phyloP scores from a whole-genome alignment of 345 rosid species.

The Citrus reticulata region DNA sequence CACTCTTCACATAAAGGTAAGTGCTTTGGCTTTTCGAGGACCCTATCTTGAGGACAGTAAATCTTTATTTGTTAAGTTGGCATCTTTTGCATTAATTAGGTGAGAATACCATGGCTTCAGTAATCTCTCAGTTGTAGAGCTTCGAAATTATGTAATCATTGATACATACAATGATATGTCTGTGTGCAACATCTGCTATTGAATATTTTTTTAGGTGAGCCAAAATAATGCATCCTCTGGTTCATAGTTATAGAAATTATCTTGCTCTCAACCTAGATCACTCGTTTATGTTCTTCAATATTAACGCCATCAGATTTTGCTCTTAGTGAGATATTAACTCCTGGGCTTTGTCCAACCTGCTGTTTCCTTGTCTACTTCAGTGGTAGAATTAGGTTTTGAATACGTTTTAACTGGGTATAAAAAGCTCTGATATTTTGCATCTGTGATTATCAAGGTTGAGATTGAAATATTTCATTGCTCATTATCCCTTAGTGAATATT shows the following conservation, averaged over 20 bases:
- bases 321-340: not conserved
- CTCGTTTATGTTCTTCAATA: not conserved
- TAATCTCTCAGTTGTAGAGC: not conserved
- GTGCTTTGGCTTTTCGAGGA: slow-evolving; percentile 14
- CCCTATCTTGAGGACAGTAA: not conserved
- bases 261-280: not conserved
- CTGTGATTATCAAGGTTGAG: not conserved
- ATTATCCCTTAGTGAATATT: not conserved
- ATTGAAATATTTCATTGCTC: not conserved
- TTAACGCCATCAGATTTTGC: not conserved
- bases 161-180: not conserved
- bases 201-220: not conserved
- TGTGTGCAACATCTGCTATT: not conserved
- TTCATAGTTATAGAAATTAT: not conserved
- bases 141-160: not conserved
- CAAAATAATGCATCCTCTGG: not conserved
- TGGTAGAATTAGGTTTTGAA: not conserved
- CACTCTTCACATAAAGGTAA: slow-evolving; percentile 75
- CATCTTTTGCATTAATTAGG: not conserved
- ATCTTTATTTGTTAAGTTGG: not conserved
- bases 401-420: not conserved
- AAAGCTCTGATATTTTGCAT: not conserved
- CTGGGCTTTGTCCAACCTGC: not conserved
- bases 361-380: not conserved
- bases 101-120: not conserved